Conservation (phyloP, 2,329 filamentous ascomycete genomes). For the Cyphellophora europaea region DNA sequence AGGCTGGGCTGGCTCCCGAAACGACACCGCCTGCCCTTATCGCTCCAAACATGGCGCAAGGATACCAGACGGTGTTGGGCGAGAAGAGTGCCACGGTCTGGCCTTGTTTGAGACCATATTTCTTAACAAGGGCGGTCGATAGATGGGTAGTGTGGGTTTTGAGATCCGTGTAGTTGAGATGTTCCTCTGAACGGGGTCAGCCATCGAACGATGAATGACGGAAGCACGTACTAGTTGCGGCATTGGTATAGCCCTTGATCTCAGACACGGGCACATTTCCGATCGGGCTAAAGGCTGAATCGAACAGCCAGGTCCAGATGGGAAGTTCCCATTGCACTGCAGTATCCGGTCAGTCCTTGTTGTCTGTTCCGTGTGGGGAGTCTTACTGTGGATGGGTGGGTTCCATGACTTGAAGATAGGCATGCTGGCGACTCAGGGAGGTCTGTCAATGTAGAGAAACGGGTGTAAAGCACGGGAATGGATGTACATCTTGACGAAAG, state of each 20-base stretch:
- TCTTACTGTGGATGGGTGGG: slow-evolving; percentile 13
- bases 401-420: slow-evolving; percentile 17
- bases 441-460: not conserved
- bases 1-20: slow-evolving; percentile 55
- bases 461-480: not conserved
- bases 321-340: slow-evolving; percentile 45
- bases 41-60: slow-evolving; percentile 51
- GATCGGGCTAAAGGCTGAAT: slow-evolving; percentile 44
- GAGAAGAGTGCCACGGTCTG: slow-evolving; percentile 54
- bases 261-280: slow-evolving; percentile 27
- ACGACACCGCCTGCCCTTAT: slow-evolving; percentile 48
- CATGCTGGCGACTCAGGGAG: slow-evolving; percentile 9
- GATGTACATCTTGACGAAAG: too few species aligned
- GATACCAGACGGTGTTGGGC: slow-evolving; percentile 59
- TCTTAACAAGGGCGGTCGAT: slow-evolving; percentile 49
- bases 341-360: not conserved
- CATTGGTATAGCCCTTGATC: slow-evolving; percentile 49
- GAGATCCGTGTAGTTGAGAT: slow-evolving; percentile 49
- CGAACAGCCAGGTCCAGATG: slow-evolving; percentile 55
- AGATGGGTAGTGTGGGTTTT: slow-evolving; percentile 49
- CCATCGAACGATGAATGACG: not conserved
- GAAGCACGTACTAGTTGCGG: slow-evolving; percentile 43
- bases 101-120: slow-evolving; percentile 44
- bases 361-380: not conserved
- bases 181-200: slow-evolving; percentile 14